Conservation (phyloP, 192 early-diverging fungal species). For the Backusella psychrophila region DNA sequence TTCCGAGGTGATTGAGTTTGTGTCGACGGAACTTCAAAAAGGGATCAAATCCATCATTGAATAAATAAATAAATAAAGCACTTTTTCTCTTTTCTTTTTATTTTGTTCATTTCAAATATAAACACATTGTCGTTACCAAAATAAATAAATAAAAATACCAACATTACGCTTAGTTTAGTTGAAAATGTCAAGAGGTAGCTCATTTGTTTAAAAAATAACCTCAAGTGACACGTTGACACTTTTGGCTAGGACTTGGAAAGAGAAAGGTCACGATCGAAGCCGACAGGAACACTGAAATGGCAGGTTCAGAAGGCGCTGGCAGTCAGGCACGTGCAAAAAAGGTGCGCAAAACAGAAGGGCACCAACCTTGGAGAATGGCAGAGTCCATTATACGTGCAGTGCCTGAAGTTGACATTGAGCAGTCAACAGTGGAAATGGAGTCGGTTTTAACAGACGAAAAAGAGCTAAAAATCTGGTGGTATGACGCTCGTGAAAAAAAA, state of each 20-base stretch:
- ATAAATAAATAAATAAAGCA: slow-evolving; percentile 39
- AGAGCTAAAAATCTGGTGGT: slow-evolving; percentile 61
- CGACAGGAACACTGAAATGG: background rate
- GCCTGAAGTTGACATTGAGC: background rate
- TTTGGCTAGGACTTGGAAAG: background rate
- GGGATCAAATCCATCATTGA: slow-evolving; percentile 54
- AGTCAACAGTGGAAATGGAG: background rate
- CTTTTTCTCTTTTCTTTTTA: background rate
- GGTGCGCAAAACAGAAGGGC: background rate
- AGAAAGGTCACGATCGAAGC: background rate
- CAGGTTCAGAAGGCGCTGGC: background rate
- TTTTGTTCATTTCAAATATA: background rate
- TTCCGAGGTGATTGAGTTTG: slow-evolving; percentile 58
- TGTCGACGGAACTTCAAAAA: slow-evolving; percentile 44
- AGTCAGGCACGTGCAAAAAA: background rate
- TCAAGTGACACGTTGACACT: background rate
- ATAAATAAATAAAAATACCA: too few relatives aligned
- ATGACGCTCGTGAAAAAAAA: slow-evolving; percentile 82
- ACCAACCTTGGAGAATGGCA: background rate
- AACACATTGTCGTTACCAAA: background rate
- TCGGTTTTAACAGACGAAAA: background rate
- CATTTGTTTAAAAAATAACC: background rate
- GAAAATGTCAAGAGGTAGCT: background rate
- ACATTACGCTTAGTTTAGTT: background rate
- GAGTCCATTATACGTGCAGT: background rate